Base-by-base conservation (phyloP, 805 yeast genomes). In the Grigorovia humatica region DNA sequence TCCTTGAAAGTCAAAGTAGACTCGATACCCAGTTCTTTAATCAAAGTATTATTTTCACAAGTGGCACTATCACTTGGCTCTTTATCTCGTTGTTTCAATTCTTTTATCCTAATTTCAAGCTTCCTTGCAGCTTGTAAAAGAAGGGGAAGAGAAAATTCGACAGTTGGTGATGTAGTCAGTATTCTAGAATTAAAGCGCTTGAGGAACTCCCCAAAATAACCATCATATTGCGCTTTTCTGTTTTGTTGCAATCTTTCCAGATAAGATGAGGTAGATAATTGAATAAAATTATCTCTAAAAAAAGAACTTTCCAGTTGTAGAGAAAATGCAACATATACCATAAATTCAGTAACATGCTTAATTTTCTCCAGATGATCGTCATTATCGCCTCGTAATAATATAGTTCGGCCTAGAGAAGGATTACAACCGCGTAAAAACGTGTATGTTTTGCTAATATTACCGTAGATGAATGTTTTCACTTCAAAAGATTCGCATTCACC, bases 111-210 rank as follows among this genome's bases (percentile, higher is more conserved):
- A 9, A 63, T 54, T 55, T 83, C 86, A 1, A 83, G 64, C 13
- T 70, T 71, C 46, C 88, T 70, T 0, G 83, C 81, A 54, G 75
- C 75, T 38, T 67, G 63, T 45, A 86, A 68, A 11, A 84, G 72
- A 49, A 76, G 74, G 0, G 99, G 99, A 3, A 80, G 69, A 0
- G 82, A 80, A 60, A 86, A 85, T 18, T 76, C 73, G 0, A 90
- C 90, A 49, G 89, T 79, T 0, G 99, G 97, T 7, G 98, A 90
- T 0, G 88, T 77, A 2, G 96, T 87, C 29, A 91, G 68, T 4
- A 81, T 70, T 54, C 88, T 70, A n/a, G 70, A 70, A 17, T 72
- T 64, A 49, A 82, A 70, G 35, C 66, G 59, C 15, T 66, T 63
- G 6, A 74, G 55, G 55, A 74, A 74, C 2, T 70, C 72, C 32